phyloP scores from a whole-genome alignment of 139 green algal genomes.

The Chloropicon primus region DNA sequence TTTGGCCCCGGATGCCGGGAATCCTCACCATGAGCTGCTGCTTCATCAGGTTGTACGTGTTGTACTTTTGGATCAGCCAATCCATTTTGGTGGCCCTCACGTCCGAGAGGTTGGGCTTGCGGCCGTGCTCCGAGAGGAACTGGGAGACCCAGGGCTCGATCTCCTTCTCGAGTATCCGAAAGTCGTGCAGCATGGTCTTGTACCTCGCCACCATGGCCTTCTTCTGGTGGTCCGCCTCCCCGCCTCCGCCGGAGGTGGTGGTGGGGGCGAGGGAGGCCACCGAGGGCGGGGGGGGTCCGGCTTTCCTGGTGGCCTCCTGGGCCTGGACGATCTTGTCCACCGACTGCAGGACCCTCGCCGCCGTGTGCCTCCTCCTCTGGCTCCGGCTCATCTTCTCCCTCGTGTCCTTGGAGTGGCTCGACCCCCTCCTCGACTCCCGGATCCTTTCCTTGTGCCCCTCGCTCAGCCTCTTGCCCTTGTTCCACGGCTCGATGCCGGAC shows the following conservation, averaged over 20 bases:
- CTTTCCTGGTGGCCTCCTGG: background rate
- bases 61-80: background rate
- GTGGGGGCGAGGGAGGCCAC: no score
- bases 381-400: background rate
- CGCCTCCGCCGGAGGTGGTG: background rate
- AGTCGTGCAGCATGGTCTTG: background rate
- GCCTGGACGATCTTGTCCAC: background rate
- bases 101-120: background rate
- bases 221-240: background rate
- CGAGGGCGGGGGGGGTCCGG: no score
- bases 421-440: background rate
- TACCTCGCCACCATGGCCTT: background rate
- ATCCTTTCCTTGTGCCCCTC: background rate
- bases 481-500: background rate
- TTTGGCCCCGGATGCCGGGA: background rate
- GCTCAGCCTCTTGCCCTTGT: background rate
- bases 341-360: background rate
- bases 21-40: background rate
- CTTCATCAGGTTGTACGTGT: background rate
- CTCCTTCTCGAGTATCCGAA: background rate
- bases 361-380: background rate
- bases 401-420: background rate
- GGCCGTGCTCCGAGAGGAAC: background rate
- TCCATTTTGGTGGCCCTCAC: background rate
- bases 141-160: background rate